Evolutionary conservation across 257 asterid species (phyloP), one percentile per base, ranked within the genome.

Genomic region (Salvia miltiorrhiza): DNA sequence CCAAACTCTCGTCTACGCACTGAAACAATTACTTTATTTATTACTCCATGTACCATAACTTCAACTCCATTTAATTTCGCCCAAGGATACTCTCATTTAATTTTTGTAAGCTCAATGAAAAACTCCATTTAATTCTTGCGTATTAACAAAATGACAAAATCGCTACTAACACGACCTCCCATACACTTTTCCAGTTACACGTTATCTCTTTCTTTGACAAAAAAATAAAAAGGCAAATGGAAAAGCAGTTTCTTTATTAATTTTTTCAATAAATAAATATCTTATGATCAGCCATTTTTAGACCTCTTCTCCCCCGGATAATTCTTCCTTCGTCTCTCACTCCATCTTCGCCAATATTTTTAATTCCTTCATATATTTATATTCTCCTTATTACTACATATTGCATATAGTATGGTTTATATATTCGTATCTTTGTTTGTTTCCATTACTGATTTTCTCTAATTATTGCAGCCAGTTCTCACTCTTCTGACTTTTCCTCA

Each of bases 401-500:
- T 44, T 37, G 43, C 35, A 9, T 37, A 30, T 9, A 30, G 5
- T 30, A 37, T 37, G 43, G 9, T 37, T 37, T 37, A 37, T 37
- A 8, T 37, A 37, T 7, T 35, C 11, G 43, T 3, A 37, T 37
- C 17, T 52, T 21, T 50, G 7, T 50, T 50, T 21, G 30, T 50
- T 19, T 50, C 57, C 4, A 50, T 50, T 53, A 23, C 37, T 37
- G 56, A 58, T 13, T 49, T 28, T 40, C 26, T n/a, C 11, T 13
- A 37, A 49, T 28, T 60, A 40, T 68, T 68, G 19, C 40, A 35
- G 40, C 1, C 58, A 61, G 43, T 65, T 74, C 80, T 74, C 79
- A 26, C 69, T 59, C 82, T 9, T 77, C 66, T 75, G 79, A 76
- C 77, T 72, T 73, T 65, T 62, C 63, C 40, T 48, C 67, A n/a